Evolutionary conservation across 2,329 filamentous ascomycete species (phyloP), one percentile per base, ranked within the genome.

Genomic region (Trichoderma cornu-damae): DNA sequence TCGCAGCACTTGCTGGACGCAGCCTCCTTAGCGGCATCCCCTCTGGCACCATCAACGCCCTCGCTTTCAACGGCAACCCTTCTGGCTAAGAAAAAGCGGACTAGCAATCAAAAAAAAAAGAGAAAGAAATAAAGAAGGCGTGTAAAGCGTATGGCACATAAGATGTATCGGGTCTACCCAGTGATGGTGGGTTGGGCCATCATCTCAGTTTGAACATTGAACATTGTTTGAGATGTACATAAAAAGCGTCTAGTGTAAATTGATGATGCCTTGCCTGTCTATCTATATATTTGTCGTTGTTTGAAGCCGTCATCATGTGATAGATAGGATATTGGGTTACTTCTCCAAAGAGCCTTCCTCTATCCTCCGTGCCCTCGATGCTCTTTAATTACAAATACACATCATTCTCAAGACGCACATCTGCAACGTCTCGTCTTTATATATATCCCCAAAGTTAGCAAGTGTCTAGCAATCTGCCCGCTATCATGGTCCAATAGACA

Each of bases 61-160:
- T 79, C 57, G 74, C 72, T 18, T 78, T 75, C 68, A 79, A 79
- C 65, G 75, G 74, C n/a, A 67, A 65, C 57, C 55, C 59, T 16
- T 62, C 56, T 24, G 60, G 51, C 24, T 60, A 61, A 50, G 2
- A n/a, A n/a, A n/a, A n/a, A n/a, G n/a, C n/a, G n/a, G 26, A 5
- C 1, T 6, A 9, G 9, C 6, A 12, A 7, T 16, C 18, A 12
- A 16, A 32, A 24, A 8, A 18, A 30, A 47, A 12, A 28, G 7
- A 16, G 12, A 44, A 44, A 44, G n/a, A 28, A 20, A 18, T 6
- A 32, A 14, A 48, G 7, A 18, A 42, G 3, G n/a, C 7, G n/a
- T n/a, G n/a, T n/a, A n/a, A 26, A 56, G 26, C 24, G 37, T 28
- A 22, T 37, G 16, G 32, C 24, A 28, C 40, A 37, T 37, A 16